Evolutionary conservation across 306 rosid species (phyloP).

Genomic region (Dalbergia oliveri): DNA sequence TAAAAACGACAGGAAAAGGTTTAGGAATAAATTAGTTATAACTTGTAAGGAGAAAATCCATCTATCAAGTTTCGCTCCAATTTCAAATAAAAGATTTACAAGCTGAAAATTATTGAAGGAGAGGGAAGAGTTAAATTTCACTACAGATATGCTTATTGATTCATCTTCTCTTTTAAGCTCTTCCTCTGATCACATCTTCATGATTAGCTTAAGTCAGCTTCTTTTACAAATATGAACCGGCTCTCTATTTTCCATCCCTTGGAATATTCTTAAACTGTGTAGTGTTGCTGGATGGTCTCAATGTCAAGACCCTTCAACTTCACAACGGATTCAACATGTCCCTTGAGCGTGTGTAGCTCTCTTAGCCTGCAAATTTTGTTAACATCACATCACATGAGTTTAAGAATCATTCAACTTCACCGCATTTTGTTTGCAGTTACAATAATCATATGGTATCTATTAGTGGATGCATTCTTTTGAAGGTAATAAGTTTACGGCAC

Average conservation of each 20-base stretch:
- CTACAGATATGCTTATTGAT: background rate
- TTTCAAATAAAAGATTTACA: background rate
- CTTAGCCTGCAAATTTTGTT: constrained; percentile 55
- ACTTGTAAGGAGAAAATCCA: background rate
- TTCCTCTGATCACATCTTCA: constrained; percentile 29
- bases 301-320: constrained; percentile 67
- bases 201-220: constrained; percentile 15
- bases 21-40: background rate
- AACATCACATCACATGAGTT: background rate
- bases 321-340: constrained; percentile 67
- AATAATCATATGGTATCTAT: background rate
- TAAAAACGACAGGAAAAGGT: background rate
- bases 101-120: background rate
- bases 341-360: constrained; percentile 75
- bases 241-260: background rate
- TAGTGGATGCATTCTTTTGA: background rate
- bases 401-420: constrained; percentile 12
- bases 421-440: background rate
- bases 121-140: background rate
- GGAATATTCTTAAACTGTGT: constrained; percentile 46
- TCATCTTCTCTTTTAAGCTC: constrained; percentile 31
- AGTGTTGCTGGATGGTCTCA: constrained; percentile 56
- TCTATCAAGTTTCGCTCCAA: constrained; percentile 4
- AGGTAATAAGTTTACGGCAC: background rate
- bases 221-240: constrained; percentile 2